phyloP scores from a whole-genome alignment of 2,329 filamentous ascomycete genomes.

The Aspergillus spinulosporus region DNA sequence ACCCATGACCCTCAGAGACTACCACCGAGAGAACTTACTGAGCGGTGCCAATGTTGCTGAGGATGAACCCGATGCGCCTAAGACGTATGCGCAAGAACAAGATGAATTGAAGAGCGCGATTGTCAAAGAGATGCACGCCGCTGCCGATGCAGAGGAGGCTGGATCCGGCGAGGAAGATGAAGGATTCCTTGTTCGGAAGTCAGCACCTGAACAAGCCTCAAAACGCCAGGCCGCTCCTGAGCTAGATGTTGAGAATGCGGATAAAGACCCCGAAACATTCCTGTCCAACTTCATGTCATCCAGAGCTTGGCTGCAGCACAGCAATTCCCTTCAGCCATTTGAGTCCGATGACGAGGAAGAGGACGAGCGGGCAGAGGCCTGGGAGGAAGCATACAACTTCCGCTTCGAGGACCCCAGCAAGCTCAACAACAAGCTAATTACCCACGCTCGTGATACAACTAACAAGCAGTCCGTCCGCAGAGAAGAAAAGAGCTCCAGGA shows the following conservation, averaged over 20 bases:
- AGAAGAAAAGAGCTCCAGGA: constrained; percentile 74
- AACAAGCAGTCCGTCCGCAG: constrained; percentile 80
- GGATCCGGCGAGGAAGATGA: constrained; percentile 57
- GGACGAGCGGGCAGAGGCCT: constrained; percentile 74
- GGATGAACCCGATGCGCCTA: constrained; percentile 49
- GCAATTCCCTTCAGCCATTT: constrained; percentile 72
- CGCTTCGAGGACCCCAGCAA: constrained; percentile 90
- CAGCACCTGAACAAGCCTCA: constrained; percentile 41
- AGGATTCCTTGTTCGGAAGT: constrained; percentile 74
- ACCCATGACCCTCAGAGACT: constrained; percentile 82
- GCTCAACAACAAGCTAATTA: constrained; percentile 82
- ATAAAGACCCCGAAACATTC: constrained; percentile 87
- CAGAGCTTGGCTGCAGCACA: constrained; percentile 79
- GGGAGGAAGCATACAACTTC: constrained; percentile 92
- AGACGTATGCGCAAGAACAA: constrained; percentile 86
- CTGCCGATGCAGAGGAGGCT: constrained; percentile 45
- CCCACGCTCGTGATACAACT: constrained; percentile 84
- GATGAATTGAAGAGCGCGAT: constrained; percentile 76
- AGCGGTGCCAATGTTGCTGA: constrained; percentile 65
- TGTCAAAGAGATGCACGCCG: constrained; percentile 75
- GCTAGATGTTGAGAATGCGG: constrained; percentile 70
- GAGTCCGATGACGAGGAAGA: constrained; percentile 88
- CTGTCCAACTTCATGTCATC: constrained; percentile 95
- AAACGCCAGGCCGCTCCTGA: constrained; percentile 52
- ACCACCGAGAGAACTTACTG: constrained; percentile 87